Conservation (phyloP, 2,329 filamentous ascomycete species). For the Lachnellula hyalina region DNA sequence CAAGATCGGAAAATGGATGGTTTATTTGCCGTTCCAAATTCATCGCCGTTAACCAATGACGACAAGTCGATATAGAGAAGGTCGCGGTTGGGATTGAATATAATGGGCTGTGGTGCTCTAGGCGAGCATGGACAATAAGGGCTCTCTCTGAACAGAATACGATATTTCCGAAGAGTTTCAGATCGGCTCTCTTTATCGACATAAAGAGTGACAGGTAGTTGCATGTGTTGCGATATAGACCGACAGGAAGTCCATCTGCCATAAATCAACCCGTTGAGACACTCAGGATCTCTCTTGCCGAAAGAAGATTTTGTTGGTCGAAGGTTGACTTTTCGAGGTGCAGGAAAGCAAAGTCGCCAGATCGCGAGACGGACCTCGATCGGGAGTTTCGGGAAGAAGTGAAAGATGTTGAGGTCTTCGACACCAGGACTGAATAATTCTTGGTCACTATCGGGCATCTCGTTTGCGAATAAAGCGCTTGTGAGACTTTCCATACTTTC, state of each 20-base stretch:
- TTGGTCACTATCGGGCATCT: neutral
- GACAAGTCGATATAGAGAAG: neutral
- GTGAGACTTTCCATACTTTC: neutral
- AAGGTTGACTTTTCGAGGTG: neutral
- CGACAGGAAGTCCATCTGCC: neutral
- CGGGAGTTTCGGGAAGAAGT: neutral
- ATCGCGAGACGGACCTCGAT: neutral
- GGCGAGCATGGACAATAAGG: neutral
- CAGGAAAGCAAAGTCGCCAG: neutral
- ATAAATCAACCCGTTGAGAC: neutral
- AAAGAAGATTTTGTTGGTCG: neutral
- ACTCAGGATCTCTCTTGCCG: neutral
- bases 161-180: neutral
- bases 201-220: neutral
- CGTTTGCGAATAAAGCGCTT: neutral
- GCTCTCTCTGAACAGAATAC: neutral
- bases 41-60: neutral
- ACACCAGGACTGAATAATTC: neutral
- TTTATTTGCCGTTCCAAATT: neutral
- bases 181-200: neutral
- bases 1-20: neutral
- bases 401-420: neutral
- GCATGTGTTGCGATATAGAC: neutral
- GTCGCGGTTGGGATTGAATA: neutral
- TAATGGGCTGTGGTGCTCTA: neutral